Percentiles rank a stretch among this genome's conserved stretches.
Conservation (phyloP, 257 asterid species). For the Pogostemon cablin region DNA sequence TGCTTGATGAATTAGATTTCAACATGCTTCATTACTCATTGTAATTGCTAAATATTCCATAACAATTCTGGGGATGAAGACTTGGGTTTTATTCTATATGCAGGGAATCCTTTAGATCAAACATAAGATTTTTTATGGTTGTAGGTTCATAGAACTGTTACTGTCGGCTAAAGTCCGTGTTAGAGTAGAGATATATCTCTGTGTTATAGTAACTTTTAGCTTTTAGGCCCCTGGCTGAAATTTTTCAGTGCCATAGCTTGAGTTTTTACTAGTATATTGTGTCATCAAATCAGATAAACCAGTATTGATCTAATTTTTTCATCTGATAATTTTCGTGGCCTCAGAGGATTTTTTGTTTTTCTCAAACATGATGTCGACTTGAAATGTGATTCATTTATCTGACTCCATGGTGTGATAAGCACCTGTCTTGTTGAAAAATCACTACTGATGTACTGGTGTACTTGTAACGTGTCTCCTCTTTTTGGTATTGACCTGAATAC, state of each 20-base stretch:
- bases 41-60: neutral
- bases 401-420: neutral
- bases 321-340: neutral
- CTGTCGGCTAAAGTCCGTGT: neutral
- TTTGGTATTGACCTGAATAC: neutral
- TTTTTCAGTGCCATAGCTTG: neutral
- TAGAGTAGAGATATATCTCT: neutral
- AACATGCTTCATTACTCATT: no score
- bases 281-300: neutral
- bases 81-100: neutral
- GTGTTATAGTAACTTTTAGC: neutral
- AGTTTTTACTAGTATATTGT: neutral
- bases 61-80: neutral
- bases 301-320: neutral
- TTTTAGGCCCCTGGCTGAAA: neutral
- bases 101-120: conserved; percentile 2
- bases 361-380: no score
- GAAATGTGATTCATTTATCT: no score
- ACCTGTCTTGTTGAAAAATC: neutral
- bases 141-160: neutral
- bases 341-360: no score
- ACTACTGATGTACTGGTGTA: neutral
- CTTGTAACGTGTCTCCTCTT: neutral
- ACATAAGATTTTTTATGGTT: neutral
- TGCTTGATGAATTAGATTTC: neutral